A percentile compares a stretch with the other conserved stretches of the same genome.
Evolutionary conservation across 2,329 filamentous ascomycete species (phyloP).

Genomic region (Lachnellula suecica): DNA sequence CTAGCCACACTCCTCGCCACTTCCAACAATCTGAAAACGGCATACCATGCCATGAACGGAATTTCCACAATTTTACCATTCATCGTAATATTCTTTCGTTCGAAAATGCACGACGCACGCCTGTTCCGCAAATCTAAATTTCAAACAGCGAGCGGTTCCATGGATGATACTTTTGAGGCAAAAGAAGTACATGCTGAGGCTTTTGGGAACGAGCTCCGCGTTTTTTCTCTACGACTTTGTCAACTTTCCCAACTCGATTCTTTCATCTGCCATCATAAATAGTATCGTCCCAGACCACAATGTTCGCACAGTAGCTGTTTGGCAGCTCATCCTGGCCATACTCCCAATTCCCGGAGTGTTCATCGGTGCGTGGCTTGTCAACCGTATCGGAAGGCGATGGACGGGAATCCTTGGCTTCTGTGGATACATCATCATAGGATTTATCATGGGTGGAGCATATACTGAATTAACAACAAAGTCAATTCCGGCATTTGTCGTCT

Average conservation of each 20-base stretch:
- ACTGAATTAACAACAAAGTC: conserved; percentile 24
- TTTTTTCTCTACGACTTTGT: conserved; percentile 39
- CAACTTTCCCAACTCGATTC: conserved; percentile 38
- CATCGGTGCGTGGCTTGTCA: conserved; percentile 34
- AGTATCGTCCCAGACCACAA: conserved; percentile 33
- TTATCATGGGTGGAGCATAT: conserved; percentile 34
- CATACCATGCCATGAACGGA: conserved; percentile 32
- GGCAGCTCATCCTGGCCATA: conserved; percentile 35
- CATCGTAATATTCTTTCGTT: conserved; percentile 32
- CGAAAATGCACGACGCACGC: conserved; percentile 35
- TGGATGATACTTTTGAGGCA: conserved; percentile 26
- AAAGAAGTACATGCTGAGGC: conserved; percentile 29
- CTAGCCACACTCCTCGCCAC: conserved; percentile 36
- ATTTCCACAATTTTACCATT: conserved; percentile 35
- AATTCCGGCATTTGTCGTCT: conserved; percentile 34
- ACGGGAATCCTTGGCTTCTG: conserved; percentile 33
- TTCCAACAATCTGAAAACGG: conserved; percentile 32
- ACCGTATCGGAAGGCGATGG: conserved; percentile 32
- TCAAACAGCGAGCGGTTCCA: conserved; percentile 30
- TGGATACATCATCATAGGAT: conserved; percentile 22
- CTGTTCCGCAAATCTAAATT: conserved; percentile 35
- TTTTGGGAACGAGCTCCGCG: conserved; percentile 33
- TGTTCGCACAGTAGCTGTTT: conserved; percentile 34
- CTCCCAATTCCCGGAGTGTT: conserved; percentile 36
- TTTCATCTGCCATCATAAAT: conserved; percentile 35